Conservation (phyloP, 2,329 filamentous ascomycete genomes). For the Fusarium humuli region DNA sequence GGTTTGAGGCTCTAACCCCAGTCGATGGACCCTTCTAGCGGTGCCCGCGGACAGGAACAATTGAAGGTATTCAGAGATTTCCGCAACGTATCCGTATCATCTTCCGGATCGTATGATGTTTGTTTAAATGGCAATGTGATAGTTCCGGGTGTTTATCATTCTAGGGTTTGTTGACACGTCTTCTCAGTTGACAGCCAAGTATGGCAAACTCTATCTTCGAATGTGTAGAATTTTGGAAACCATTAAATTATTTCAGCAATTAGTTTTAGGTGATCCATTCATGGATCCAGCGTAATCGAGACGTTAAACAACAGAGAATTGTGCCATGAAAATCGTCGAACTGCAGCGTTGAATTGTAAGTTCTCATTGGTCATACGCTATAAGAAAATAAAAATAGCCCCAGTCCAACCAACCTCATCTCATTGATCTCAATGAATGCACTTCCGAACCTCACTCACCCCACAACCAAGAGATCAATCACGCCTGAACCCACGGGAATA, state of each 20-base stretch:
- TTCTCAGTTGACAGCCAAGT: background rate
- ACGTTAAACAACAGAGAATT: background rate
- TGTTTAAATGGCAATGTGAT: background rate
- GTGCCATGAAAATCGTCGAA: background rate
- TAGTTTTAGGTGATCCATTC: background rate
- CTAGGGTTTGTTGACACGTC: background rate
- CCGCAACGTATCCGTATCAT: background rate
- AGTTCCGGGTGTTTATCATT: background rate
- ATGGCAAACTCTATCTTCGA: background rate
- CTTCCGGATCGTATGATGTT: background rate
- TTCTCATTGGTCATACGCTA: slow-evolving; percentile 25
- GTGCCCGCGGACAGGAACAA: slow-evolving; percentile 9
- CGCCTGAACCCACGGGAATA: slow-evolving; percentile 7
- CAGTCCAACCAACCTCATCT: slow-evolving; percentile 27
- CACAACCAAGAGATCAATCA: slow-evolving; percentile 10
- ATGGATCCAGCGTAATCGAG: background rate
- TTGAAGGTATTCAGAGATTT: background rate
- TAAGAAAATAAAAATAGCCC: slow-evolving; percentile 7
- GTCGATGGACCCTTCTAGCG: slow-evolving; percentile 25
- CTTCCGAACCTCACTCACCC: slow-evolving; percentile 10
- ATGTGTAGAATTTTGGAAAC: background rate
- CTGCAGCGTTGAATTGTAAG: background rate
- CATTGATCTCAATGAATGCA: slow-evolving; percentile 5
- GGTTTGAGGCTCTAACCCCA: slow-evolving; percentile 26
- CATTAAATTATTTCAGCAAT: background rate